A percentile compares a stretch with the other conserved stretches of the same genome.
These are phyloP conservation scores for Dimargaris cristalligena DNA, from an alignment of 192 early-diverging fungal genomes.

Conservation along the genomic window DNA sequence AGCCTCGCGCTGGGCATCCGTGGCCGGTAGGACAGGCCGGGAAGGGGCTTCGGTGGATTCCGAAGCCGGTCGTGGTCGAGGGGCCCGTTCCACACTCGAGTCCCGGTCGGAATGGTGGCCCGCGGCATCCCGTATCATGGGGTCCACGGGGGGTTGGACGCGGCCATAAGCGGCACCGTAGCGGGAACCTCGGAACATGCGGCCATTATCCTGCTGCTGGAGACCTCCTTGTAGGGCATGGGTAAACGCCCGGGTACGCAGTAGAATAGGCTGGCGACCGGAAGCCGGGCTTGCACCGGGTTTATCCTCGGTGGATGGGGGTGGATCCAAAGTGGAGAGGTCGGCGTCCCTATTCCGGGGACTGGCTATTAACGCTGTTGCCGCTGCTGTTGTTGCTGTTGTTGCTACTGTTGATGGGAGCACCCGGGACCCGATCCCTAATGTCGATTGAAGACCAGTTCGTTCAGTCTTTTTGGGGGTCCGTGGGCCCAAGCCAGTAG, in stretches of 20 bases:
- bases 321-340: too few species aligned
- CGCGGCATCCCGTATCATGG: background rate
- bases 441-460: too few species aligned
- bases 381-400: too few species aligned
- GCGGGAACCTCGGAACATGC: slow-evolving; percentile 1
- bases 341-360: background rate
- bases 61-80: background rate
- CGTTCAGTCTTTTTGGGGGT: too few species aligned
- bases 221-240: slow-evolving; percentile 3
- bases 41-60: background rate
- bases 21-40: background rate
- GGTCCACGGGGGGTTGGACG: background rate
- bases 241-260: background rate
- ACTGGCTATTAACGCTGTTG: background rate
- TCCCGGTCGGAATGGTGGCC: background rate
- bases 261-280: background rate
- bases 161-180: background rate
- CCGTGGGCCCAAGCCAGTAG: too few species aligned
- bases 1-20: background rate
- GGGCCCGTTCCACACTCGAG: background rate
- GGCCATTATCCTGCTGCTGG: background rate
- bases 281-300: background rate
- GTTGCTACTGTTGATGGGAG: too few species aligned
- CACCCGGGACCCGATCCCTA: too few species aligned
- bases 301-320: background rate